Evolutionary conservation across 129 eudicot genomes (phyloP), one percentile per base, ranked within the genome.

Genomic region (Arctium lappa): DNA sequence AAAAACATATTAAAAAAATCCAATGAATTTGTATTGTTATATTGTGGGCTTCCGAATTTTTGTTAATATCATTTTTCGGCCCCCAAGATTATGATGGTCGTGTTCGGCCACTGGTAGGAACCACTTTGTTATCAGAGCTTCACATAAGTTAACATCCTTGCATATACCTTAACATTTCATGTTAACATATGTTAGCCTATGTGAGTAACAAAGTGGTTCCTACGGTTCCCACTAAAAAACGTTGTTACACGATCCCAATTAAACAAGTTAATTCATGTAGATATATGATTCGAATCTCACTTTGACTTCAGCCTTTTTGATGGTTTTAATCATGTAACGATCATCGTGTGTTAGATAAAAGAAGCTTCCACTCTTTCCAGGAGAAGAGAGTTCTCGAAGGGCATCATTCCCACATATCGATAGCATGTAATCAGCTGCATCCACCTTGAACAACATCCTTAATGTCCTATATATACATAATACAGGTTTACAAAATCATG

Each of bases 361-460:
- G 83, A 96, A 96, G 86, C 99, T 96, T 71, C 99, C 99, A 69
- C 98, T 93, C 76, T 96, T 96, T 40, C 99, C 99, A 2, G 99
- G 99, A 13, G 99, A 96, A 6, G 97, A 96, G 33, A 96, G 94
- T 70, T 96, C 99, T 11, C 99, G 87, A 31, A 96, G 94, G 66
- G 99, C 98, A 30, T 91, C 92, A 15, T 90, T 85, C 42, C 99
- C 99, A 80, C 99, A 96, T 18, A 96, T 92, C 1, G 99, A 96
- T 53, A 96, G 75, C 99, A 96, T 96, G 88, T 96, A 96, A 82
- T 96, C 99, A 34, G 99, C 99, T 82, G 99, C 93, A 86, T 96
- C 99, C 73, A 96, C 98, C 86, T 96, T 93, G 92, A 96, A 96
- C 73, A 96, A 73, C 92, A 91, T 91, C 88, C 99, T 90, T 53